Evolutionary conservation across 2,329 filamentous ascomycete genomes (phyloP).

Genomic region (Fusarium oxysporum): DNA sequence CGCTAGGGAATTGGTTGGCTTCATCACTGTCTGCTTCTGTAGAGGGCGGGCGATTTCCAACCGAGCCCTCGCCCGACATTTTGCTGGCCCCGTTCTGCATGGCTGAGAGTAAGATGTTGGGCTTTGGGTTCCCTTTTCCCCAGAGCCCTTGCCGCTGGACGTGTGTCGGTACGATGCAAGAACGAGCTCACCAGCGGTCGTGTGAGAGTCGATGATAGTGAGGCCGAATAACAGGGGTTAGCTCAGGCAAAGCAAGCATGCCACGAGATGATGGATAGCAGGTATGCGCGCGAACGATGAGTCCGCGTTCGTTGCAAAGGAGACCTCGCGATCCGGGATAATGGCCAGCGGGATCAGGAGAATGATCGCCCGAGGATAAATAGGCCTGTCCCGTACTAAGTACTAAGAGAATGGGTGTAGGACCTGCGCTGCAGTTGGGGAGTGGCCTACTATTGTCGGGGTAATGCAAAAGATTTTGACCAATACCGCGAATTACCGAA

Average conservation of each 20-base stretch:
- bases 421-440: constrained; percentile 6
- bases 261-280: constrained; percentile 10
- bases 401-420: constrained; percentile 19
- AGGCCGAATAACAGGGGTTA: constrained; percentile 18
- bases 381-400: constrained; percentile 27
- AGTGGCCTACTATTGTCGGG: constrained; percentile 13
- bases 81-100: constrained; percentile 46
- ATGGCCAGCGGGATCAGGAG: constrained; percentile 39
- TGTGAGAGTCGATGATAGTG: constrained; percentile 15
- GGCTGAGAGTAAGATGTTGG: constrained; percentile 28
- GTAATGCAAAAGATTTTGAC: constrained; percentile 9
- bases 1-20: constrained; percentile 44
- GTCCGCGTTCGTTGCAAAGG: constrained; percentile 27
- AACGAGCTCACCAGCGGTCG: constrained; percentile 29
- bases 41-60: constrained; percentile 49
- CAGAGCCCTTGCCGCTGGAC: constrained; percentile 27
- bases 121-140: constrained; percentile 8
- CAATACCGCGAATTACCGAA: constrained; percentile 33
- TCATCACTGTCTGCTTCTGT: constrained; percentile 62
- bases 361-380: constrained; percentile 39
- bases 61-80: constrained; percentile 44
- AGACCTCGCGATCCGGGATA: constrained; percentile 40
- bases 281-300: constrained; percentile 29
- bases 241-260: constrained; percentile 19
- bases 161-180: constrained; percentile 34